phyloP scores from a whole-genome alignment of 768 basidiomycete genomes.

The Lactifluus hygrophoroides region DNA sequence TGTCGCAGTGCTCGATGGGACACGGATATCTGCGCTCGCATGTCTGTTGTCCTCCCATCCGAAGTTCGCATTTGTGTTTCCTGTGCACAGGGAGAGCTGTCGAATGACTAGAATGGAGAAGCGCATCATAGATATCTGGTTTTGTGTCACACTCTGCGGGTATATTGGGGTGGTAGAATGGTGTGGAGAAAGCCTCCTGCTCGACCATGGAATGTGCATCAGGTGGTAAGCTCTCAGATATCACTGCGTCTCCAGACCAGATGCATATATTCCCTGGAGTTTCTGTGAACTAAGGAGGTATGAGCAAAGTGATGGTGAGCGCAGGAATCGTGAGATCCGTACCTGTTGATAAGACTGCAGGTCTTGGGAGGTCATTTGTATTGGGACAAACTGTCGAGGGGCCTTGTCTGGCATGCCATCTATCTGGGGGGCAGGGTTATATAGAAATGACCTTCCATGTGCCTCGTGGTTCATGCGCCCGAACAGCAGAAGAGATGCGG shows the following conservation, averaged over 20 bases:
- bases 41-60: not conserved
- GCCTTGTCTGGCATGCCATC: no score
- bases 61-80: not conserved
- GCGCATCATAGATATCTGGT: not conserved
- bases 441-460: not conserved
- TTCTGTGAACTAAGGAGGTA: not conserved
- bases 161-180: no score
- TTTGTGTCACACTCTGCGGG: not conserved
- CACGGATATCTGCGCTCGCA: constrained; percentile 5
- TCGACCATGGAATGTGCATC: not conserved
- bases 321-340: not conserved
- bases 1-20: not conserved
- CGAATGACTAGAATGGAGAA: not conserved
- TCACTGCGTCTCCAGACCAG: not conserved
- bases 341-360: not conserved
- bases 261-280: not conserved
- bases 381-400: no score
- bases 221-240: not conserved
- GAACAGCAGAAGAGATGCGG: not conserved
- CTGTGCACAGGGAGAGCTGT: not conserved
- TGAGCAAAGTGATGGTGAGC: not conserved
- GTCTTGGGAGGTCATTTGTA: no score
- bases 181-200: not conserved
- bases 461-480: not conserved
- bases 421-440: no score